These are phyloP conservation scores for Tagetes patula DNA, from an alignment of 129 eudicot species.

Conservation along the genomic window DNA sequence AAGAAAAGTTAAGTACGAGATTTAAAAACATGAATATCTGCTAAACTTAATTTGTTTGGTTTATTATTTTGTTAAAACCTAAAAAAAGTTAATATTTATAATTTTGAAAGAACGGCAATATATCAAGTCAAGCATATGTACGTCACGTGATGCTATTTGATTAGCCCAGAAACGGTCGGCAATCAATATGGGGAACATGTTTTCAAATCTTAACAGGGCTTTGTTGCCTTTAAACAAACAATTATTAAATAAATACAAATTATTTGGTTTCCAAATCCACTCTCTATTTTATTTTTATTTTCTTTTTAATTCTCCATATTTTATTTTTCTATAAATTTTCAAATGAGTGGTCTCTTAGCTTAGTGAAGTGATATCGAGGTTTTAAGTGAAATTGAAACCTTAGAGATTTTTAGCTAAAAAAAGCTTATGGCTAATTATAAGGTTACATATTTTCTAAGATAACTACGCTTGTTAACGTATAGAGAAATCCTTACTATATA, in stretches of 20 bases:
- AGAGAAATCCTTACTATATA: no score
- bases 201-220: slow-evolving; percentile 26
- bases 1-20: neutral
- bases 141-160: slow-evolving; percentile 39
- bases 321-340: neutral
- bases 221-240: slow-evolving; percentile 29
- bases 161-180: slow-evolving; percentile 34
- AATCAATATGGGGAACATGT: slow-evolving; percentile 34
- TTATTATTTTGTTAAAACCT: neutral
- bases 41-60: neutral
- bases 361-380: no score
- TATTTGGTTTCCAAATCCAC: neutral
- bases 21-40: neutral
- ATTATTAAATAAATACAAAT: slow-evolving; percentile 14
- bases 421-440: no score
- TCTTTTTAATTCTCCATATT: neutral
- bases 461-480: no score
- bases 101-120: neutral
- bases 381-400: no score
- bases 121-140: slow-evolving; percentile 24
- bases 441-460: no score
- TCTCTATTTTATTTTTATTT: neutral
- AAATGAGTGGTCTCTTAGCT: neutral
- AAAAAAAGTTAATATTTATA: neutral
- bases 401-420: no score